Base-by-base conservation (phyloP, 257 asterid genomes). In the Eustoma russellianum region DNA sequence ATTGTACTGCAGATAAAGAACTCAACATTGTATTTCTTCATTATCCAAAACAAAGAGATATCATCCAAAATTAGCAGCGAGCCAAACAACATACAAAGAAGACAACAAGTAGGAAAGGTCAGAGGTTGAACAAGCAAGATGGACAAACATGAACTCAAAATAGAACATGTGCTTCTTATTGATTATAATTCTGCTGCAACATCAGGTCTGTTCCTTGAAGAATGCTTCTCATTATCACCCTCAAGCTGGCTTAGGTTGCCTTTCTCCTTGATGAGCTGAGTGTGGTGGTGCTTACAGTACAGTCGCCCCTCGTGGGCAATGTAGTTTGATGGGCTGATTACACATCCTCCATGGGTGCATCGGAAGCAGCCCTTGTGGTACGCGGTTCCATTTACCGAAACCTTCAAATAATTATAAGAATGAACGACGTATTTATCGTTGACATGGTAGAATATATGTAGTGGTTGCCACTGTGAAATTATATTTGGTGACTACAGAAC, bases 241-340 rank as follows among this genome's bases (percentile, higher is more conserved):
- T 84, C 97, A 41, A 91, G 94, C 79, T 91, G 94, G 83, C 97
- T 91, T 57, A 87, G 74, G 83, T 91, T 91, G 65, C 98, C 96
- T 60, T 91, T 92, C 90, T 87, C 97, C 83, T 80, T 92, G 74
- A 92, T 92, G 34, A 92, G 97, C 68, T 92, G 98, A 56, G 76
- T 71, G 52, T 92, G 98, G 78, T 92, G 98, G 78, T 92, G 98
- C 59, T 88, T 92, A 79, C 98, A 92, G 78, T 85, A 92, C 13
- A 92, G 86, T 5, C 91, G 79, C 0, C 97, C 99, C 58, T 92
- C 99, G 15, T 88, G 94, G 1, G 97, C 95, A 34, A 85, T 79
- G 76, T 89, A 85, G 76, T 83, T 90, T 38, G 99, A 92, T 1
- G 95, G 99, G 67, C 99, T 92, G 48, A 92, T 92, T 9, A 68